Base-by-base conservation (phyloP, 495 filamentous ascomycete genomes). In the Hypoxylon trugodes region DNA sequence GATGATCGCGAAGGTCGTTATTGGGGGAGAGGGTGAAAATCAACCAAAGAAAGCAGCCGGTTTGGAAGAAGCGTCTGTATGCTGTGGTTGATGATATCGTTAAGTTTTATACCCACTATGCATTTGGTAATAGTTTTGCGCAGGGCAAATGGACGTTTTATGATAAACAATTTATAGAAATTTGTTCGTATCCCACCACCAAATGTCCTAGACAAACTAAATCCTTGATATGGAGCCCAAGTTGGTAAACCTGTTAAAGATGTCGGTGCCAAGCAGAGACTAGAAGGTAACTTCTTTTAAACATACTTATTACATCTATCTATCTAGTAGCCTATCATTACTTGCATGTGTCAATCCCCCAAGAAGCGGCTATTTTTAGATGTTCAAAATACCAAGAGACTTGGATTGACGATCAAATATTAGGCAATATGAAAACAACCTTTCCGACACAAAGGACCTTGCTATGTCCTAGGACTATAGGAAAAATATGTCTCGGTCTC, bases 41-140 rank as follows among this genome's bases (percentile, higher is more conserved):
- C 36, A 55, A 35, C 8, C 33, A 12, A 28, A 32, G n/a, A 70
- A 66, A 22, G 35, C 48, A 0, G 56, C 18, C 4, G 25, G 51
- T 25, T 32, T 58, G 2, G 70, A 73, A 47, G 70, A 73, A 30
- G 15, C 68, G 15, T 69, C 70, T 5, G 43, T 73, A 16, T 73
- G 70, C 58, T 73, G 70, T 24, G 70, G 70, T 49, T 73, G 48
- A 65, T 47, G 26, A 21, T 33, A 22, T 22, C 43, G 43, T 58
- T 53, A 37, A 15, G 45, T 68, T 36, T 40, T 52, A 62, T 68
- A 66, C 57, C 56, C 56, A 41, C 41, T 37, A 15, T 52, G 25
- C 52, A 40, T 12, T 25, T 49, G 36, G 25, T 16, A 36, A 16
- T 4, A 52, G 19, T 22, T 47, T 26, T 24, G 12, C 28, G 22